Conservation (phyloP, 768 basidiomycete species). For the Hemileccinum rubropunctum region DNA sequence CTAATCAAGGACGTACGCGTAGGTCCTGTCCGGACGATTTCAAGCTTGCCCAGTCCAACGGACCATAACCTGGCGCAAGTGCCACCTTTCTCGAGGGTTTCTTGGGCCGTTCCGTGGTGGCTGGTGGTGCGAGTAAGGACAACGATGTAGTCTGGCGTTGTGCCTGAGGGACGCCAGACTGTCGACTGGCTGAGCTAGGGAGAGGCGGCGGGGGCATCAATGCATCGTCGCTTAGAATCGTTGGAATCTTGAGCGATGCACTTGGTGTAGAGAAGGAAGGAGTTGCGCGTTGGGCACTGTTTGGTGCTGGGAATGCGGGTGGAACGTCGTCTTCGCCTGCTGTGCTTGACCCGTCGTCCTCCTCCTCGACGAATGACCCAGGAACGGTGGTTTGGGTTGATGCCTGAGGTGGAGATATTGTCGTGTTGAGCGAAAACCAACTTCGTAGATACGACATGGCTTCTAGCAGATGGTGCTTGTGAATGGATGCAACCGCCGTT, state of each 20-base stretch:
- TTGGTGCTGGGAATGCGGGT: conserved; percentile 70
- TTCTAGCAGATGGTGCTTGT: too few relatives aligned
- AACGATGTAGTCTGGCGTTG: too few relatives aligned
- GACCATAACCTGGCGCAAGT: conserved; percentile 86
- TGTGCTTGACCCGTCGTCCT: conserved; percentile 38
- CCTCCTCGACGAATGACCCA: conserved; percentile 29
- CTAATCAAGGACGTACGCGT: conserved; percentile 46
- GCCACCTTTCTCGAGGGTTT: conserved; percentile 30
- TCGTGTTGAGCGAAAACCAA: conserved; percentile 54
- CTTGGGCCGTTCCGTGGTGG: too few relatives aligned
- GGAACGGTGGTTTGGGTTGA: conserved; percentile 13
- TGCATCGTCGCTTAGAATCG: conserved; percentile 13
- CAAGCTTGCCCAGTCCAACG: conserved; percentile 91
- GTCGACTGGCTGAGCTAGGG: conserved; percentile 39
- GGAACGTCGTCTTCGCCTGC: conserved; percentile 54
- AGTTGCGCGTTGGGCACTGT: conserved; percentile 66
- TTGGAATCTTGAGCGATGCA: conserved; percentile 12
- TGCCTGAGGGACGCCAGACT: conserved; percentile 29
- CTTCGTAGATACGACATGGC: conserved; percentile 52
- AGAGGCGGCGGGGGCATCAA: conserved; percentile 46
- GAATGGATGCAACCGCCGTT: too few relatives aligned
- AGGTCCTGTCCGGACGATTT: conserved; percentile 81
- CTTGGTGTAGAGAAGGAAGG: conserved; percentile 13
- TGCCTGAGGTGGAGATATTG: neutral
- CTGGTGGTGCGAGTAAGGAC: too few relatives aligned